These are phyloP conservation scores for Mycena latifolia DNA, from an alignment of 768 basidiomycete species.

Conservation along the genomic window DNA sequence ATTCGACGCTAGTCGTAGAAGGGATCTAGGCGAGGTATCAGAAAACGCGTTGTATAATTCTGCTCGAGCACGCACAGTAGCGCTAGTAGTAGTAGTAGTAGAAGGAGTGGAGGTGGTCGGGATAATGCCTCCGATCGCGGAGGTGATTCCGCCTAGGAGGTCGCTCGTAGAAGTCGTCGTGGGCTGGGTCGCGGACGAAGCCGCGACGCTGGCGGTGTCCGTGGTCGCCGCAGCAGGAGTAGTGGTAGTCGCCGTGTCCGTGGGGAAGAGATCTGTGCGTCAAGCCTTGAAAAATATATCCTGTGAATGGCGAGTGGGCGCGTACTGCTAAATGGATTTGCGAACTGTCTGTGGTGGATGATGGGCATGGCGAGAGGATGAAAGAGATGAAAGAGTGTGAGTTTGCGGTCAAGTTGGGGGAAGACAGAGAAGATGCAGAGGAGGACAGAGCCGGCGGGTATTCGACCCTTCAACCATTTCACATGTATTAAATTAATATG, in stretches of 20 bases:
- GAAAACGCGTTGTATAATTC: neutral
- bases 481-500: no score
- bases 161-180: no score
- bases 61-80: neutral
- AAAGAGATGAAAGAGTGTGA: slow-evolving; percentile 17
- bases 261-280: no score
- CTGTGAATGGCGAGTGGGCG: neutral
- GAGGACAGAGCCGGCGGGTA: neutral
- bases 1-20: neutral
- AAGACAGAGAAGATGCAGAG: neutral
- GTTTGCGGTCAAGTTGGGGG: neutral
- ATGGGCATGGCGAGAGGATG: slow-evolving; percentile 7
- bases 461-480: no score
- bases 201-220: neutral
- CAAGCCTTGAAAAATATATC: neutral
- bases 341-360: slow-evolving; percentile 16
- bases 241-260: neutral
- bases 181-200: no score
- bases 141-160: neutral
- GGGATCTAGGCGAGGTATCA: neutral
- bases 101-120: neutral
- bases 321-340: slow-evolving; percentile 1
- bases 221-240: neutral
- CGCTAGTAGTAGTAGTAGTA: neutral
- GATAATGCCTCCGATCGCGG: slow-evolving; percentile 2